Percentiles rank a stretch among this genome's conserved stretches.
These are phyloP conservation scores for Microbotryum silenes-acaulis DNA, from an alignment of 1,284 basidiomycete species.

Conservation along the genomic window DNA sequence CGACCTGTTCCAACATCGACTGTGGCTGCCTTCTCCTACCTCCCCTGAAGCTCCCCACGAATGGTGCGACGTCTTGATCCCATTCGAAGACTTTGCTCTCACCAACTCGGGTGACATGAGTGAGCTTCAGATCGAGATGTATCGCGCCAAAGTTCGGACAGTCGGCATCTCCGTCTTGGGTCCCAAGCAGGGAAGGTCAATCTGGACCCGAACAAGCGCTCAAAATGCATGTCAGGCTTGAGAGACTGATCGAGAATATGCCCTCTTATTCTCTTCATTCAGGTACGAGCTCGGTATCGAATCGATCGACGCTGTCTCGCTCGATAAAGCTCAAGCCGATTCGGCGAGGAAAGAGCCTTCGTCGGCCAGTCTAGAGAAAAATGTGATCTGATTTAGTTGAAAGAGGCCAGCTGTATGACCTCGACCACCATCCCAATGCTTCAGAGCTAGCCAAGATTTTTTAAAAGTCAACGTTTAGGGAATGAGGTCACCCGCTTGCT, in stretches of 20 bases:
- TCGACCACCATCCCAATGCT: no score
- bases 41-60: constrained; percentile 51
- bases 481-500: no score
- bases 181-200: constrained; percentile 30
- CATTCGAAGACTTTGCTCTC: constrained; percentile 69
- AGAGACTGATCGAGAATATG: not conserved
- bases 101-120: constrained; percentile 72
- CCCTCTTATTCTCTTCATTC: not conserved
- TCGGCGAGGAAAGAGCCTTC: no score
- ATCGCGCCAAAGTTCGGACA: constrained; percentile 63
- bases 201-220: not conserved
- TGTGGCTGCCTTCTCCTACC: constrained; percentile 52
- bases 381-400: no score
- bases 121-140: constrained; percentile 59
- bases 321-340: constrained; percentile 5
- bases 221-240: not conserved
- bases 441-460: no score
- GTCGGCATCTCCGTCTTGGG: constrained; percentile 76
- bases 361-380: no score
- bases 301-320: constrained; percentile 25
- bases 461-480: no score
- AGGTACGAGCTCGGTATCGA: constrained; percentile 31
- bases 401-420: no score
- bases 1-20: constrained; percentile 81
- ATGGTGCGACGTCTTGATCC: constrained; percentile 84